Conservation (phyloP, 192 early-diverging fungal genomes). For the Coemansia sp. region DNA sequence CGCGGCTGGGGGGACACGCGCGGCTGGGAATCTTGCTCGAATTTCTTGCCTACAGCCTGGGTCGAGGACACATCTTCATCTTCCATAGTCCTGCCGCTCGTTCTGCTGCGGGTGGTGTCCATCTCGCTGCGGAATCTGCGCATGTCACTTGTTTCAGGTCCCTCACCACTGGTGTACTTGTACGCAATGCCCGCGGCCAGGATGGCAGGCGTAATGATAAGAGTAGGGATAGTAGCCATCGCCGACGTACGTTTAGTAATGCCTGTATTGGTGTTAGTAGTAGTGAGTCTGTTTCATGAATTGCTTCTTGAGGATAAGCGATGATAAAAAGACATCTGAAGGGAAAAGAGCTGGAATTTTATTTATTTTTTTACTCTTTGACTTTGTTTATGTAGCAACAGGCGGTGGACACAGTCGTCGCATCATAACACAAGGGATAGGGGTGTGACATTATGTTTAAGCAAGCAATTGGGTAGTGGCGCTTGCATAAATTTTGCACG, state of each 20-base stretch:
- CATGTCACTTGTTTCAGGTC: background rate
- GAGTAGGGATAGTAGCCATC: constrained; percentile 38
- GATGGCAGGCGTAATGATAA: constrained; percentile 40
- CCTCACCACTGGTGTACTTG: constrained; percentile 9
- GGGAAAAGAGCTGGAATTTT: background rate
- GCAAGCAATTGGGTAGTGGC: background rate
- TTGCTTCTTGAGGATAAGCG: background rate
- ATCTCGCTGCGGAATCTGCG: background rate
- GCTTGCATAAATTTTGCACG: background rate
- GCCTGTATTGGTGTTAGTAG: background rate
- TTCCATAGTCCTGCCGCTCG: too few relatives aligned
- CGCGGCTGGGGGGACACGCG: constrained; percentile 9
- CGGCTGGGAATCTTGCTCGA: constrained; percentile 26
- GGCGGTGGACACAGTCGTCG: background rate
- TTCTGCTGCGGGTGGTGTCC: background rate
- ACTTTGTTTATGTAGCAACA: background rate
- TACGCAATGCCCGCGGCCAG: constrained; percentile 41
- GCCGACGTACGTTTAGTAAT: background rate
- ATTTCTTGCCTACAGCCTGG: constrained; percentile 2
- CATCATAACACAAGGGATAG: background rate
- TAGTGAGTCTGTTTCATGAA: too few relatives aligned
- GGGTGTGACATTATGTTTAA: background rate
- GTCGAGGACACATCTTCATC: too few relatives aligned
- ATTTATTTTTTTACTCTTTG: too few relatives aligned
- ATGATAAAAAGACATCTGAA: background rate